Base-by-base conservation (phyloP, 805 yeast genomes). In the Candida ortonii region DNA sequence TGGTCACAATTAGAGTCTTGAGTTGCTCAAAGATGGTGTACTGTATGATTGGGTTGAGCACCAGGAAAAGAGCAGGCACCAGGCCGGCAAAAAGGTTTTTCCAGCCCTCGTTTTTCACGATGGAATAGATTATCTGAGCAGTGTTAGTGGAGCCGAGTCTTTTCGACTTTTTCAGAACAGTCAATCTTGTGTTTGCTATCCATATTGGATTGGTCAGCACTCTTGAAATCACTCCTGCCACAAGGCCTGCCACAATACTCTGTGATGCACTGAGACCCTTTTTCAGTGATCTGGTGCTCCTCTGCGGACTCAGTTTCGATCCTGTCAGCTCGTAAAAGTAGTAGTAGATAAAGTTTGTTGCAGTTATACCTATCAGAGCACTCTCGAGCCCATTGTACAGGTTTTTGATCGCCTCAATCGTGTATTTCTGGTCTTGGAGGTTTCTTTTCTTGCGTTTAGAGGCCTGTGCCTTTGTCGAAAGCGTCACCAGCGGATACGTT, bases 111-210 rank as follows among this genome's bases (percentile, higher is more conserved):
- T 71, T 72, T 47, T 74, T 70, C 38, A 78, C 62, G 33, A 89
- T 83, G 15, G 82, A 75, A 30, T 70, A 36, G 29, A 88, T 64
- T 6, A 84, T 74, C 31, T 62, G 62, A 25, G 84, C 46, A 20
- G 72, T 56, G 22, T 39, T 44, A 28, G 64, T 64, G 18, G 66
- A 33, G n/a, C 33, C 32, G 12, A 22, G n/a, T 16, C 38, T 31
- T 15, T 36, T 33, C 20, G 52, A 41, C 37, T 43, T 61, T 59
- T 36, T 61, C 55, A 33, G 28, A 12, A 89, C 87, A 49, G 94
- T 84, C 74, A 82, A 78, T 53, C 96, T 73, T 3, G 97, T 88
- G 57, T 88, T 88, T 28, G 94, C 93, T 27, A 88, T 95, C 97
- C 97, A 88, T 47, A 86, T 78, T 16, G 97, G 97, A 58, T 88